These are phyloP conservation scores for Helminthosporium solani DNA, from an alignment of 2,329 filamentous ascomycete genomes.

Conservation along the genomic window DNA sequence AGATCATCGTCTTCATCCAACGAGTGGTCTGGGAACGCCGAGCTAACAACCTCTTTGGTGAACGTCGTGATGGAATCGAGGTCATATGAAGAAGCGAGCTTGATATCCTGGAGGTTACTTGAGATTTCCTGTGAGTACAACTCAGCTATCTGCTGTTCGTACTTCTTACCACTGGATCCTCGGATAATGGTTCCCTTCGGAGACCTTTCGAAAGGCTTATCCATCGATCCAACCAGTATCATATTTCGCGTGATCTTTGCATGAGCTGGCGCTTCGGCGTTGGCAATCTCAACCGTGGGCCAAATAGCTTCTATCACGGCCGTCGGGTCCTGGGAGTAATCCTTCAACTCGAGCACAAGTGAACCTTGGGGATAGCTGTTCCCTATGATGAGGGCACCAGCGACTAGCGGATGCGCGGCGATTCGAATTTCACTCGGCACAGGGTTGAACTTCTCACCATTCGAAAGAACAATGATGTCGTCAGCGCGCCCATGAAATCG, in stretches of 20 bases:
- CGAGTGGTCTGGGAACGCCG: constrained; percentile 8
- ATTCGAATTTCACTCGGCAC: constrained; percentile 19
- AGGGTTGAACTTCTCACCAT: constrained; percentile 22
- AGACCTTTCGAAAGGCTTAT: constrained; percentile 49
- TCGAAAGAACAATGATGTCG: constrained; percentile 19
- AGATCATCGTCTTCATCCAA: constrained; percentile 30
- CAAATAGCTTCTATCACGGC: constrained; percentile 48
- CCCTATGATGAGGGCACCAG: constrained; percentile 35
- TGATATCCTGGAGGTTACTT: background rate
- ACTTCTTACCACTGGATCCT: constrained; percentile 43
- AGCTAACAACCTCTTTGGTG: constrained; percentile 10
- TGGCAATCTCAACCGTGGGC: constrained; percentile 48
- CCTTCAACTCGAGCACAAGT: constrained; percentile 31
- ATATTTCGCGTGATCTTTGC: constrained; percentile 46
- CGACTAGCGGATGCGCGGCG: constrained; percentile 25
- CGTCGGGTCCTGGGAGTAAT: constrained; percentile 9
- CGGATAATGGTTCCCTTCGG: constrained; percentile 51
- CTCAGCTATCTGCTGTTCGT: constrained; percentile 49
- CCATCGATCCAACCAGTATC: constrained; percentile 44
- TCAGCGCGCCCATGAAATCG: constrained; percentile 16
- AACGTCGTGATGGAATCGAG: constrained; percentile 4
- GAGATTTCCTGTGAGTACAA: constrained; percentile 40
- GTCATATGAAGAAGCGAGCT: constrained; percentile 7
- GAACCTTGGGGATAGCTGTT: constrained; percentile 28
- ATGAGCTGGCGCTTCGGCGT: constrained; percentile 44